These are phyloP conservation scores for Yamadazyma taylorii DNA, from an alignment of 1,139 yeast species.

Conservation along the genomic window DNA sequence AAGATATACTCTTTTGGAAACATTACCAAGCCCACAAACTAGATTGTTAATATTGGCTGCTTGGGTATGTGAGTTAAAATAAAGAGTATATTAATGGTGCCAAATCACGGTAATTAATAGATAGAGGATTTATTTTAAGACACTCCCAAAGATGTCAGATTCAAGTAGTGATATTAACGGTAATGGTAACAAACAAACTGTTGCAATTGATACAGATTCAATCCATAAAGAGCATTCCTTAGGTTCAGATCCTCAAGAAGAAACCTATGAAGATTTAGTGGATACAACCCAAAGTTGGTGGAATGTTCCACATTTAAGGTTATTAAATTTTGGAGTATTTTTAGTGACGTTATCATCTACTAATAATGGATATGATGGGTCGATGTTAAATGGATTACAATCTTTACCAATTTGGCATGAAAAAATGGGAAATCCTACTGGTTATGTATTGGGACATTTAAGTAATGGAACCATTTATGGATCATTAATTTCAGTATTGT, in stretches of 20 bases:
- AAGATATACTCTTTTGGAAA: too few species aligned
- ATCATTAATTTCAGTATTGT: conserved; percentile 17
- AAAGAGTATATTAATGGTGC: too few species aligned
- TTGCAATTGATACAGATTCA: background rate
- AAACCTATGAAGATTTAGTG: conserved; percentile 12
- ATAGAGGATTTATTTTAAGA: too few species aligned
- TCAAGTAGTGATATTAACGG: conserved; percentile 1
- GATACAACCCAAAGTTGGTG: conserved; percentile 14
- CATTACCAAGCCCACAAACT: too few species aligned
- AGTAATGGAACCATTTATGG: conserved; percentile 34
- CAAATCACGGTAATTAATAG: too few species aligned
- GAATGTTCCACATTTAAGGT: conserved; percentile 32
- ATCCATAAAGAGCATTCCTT: background rate
- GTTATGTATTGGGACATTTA: conserved; percentile 41
- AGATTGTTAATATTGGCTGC: too few species aligned
- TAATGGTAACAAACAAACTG: background rate
- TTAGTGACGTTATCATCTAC: conserved; percentile 46
- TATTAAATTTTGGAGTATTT: conserved; percentile 35
- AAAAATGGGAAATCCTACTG: conserved; percentile 37
- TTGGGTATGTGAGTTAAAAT: too few species aligned
- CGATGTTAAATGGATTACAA: conserved; percentile 53
- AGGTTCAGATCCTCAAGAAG: conserved; percentile 1
- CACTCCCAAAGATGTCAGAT: too few species aligned
- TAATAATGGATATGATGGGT: conserved; percentile 53
- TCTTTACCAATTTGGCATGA: conserved; percentile 36